Conservation (phyloP, 192 early-diverging fungal species). For the Mortierella alpina region DNA sequence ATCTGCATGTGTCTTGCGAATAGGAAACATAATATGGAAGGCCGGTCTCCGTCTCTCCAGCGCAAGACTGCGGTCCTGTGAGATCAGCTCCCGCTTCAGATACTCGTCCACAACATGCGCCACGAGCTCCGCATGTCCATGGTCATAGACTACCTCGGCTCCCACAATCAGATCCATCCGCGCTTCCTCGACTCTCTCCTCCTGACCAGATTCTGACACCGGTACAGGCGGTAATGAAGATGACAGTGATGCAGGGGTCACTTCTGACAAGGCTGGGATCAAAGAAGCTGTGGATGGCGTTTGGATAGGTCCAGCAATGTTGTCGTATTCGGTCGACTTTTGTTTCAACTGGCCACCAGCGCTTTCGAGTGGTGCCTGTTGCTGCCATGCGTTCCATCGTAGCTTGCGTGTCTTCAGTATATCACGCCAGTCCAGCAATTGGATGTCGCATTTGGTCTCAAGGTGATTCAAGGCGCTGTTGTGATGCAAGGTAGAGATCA, state of each 20-base stretch:
- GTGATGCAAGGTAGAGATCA: slow-evolving; percentile 55
- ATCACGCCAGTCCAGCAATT: slow-evolving; percentile 56
- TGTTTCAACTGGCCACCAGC: not conserved
- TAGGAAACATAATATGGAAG: slow-evolving; percentile 66
- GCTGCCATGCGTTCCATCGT: slow-evolving; percentile 23
- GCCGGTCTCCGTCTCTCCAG: slow-evolving; percentile 23
- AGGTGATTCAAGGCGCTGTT: slow-evolving; percentile 52
- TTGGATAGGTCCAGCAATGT: not conserved
- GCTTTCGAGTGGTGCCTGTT: not conserved
- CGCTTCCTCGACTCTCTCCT: slow-evolving; percentile 17
- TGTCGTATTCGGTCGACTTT: slow-evolving; percentile 34
- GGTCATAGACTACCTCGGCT: slow-evolving; percentile 64
- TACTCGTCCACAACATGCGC: slow-evolving; percentile 59
- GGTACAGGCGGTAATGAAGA: not conserved
- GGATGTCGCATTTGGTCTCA: slow-evolving; percentile 37
- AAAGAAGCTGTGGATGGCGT: too few species aligned
- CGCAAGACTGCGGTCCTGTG: not conserved
- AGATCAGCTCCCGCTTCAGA: slow-evolving; percentile 43
- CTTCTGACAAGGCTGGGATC: too few species aligned
- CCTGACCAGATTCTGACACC: not conserved
- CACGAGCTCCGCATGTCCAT: slow-evolving; percentile 62
- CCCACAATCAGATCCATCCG: slow-evolving; percentile 58
- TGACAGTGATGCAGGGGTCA: not conserved
- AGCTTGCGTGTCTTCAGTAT: slow-evolving; percentile 27
- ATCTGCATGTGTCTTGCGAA: slow-evolving; percentile 56